Conservation (phyloP, 305 asterid species). For the Salvia sclarea region DNA sequence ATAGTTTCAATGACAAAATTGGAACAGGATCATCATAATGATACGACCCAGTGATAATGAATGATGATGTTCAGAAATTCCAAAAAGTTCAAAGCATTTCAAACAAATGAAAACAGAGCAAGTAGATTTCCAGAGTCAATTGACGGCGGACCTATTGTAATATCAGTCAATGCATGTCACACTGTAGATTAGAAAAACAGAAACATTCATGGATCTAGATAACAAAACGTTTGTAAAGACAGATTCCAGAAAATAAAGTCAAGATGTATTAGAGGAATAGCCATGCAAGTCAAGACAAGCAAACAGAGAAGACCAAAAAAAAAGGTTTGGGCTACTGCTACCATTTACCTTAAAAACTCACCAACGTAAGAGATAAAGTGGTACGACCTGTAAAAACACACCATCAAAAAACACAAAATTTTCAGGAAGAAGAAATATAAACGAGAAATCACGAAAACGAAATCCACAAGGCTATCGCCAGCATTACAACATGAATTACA, state of each 20-base stretch:
- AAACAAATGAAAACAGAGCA: neutral
- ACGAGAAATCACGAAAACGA: neutral
- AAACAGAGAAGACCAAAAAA: neutral
- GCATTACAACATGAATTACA: slow-evolving; percentile 6
- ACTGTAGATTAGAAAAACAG: neutral
- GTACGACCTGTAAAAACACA: slow-evolving; percentile 25
- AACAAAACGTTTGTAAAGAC: neutral
- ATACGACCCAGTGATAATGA: neutral
- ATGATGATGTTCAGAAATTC: neutral
- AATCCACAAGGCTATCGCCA: neutral
- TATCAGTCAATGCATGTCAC: slow-evolving; percentile 14
- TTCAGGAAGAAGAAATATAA: neutral
- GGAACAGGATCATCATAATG: no score
- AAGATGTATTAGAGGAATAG: neutral
- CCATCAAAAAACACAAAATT: neutral
- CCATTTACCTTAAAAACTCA: slow-evolving; percentile 27
- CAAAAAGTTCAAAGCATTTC: neutral
- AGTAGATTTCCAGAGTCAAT: neutral
- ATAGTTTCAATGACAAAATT: no score
- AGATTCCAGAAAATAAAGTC: neutral
- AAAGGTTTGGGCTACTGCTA: neutral
- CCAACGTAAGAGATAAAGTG: slow-evolving; percentile 3
- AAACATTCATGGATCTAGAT: neutral
- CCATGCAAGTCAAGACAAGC: slow-evolving; percentile 34
- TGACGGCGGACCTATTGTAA: no score